A percentile compares a stretch with the other conserved stretches of the same genome.
These are phyloP conservation scores for Lenzites betulinus DNA, from an alignment of 768 basidiomycete species.

Conservation along the genomic window DNA sequence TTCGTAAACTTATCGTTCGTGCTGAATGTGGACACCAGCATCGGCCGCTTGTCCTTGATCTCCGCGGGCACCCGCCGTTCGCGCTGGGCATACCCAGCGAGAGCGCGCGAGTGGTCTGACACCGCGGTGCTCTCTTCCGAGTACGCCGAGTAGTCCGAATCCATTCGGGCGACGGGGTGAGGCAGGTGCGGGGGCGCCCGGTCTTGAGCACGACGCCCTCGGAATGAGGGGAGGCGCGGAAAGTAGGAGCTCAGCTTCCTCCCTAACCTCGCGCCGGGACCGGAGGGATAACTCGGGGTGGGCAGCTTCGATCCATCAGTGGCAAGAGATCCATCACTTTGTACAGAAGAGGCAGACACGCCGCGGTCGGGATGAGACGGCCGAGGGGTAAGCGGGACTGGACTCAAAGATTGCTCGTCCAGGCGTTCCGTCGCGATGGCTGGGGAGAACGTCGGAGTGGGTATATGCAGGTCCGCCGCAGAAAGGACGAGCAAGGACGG, in stretches of 20 bases:
- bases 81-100: background rate
- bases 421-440: background rate
- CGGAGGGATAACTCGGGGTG: slow-evolving; percentile 22
- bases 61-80: slow-evolving; percentile 1
- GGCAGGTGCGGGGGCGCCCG: background rate
- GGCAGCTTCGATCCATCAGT: slow-evolving; percentile 22
- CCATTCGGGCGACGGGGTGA: background rate
- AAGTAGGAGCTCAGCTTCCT: slow-evolving; percentile 19
- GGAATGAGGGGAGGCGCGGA: slow-evolving; percentile 10
- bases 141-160: slow-evolving; percentile 10
- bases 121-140: slow-evolving; percentile 17
- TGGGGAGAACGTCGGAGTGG: slow-evolving; percentile 1
- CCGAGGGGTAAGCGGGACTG: slow-evolving; percentile 25
- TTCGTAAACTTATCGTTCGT: slow-evolving; percentile 46
- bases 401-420: slow-evolving; percentile 12
- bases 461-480: background rate
- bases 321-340: background rate
- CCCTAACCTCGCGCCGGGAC: background rate
- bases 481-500: background rate
- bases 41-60: slow-evolving; percentile 22
- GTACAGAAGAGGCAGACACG: background rate
- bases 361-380: slow-evolving; percentile 10
- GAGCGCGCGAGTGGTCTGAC: slow-evolving; percentile 9
- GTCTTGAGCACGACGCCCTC: background rate
- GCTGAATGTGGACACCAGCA: slow-evolving; percentile 23